A percentile compares a stretch with the other conserved stretches of the same genome.
These are phyloP conservation scores for Cladosporium sp. DNA, from an alignment of 2,329 filamentous ascomycete species.

Conservation along the genomic window DNA sequence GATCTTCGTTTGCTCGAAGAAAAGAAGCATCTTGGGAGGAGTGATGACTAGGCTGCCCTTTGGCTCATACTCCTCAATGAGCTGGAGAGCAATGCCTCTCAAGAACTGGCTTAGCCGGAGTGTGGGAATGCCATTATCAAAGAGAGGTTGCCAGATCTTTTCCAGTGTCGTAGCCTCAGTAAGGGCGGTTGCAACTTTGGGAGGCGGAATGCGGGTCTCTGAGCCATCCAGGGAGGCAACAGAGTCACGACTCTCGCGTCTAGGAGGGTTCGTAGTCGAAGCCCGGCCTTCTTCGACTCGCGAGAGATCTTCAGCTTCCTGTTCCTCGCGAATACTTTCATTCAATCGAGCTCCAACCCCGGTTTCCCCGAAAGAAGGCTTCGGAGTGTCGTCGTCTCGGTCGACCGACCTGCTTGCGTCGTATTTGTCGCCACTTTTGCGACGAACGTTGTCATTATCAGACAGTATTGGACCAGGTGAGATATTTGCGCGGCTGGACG, in stretches of 20 bases:
- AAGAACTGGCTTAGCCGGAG: slow-evolving; percentile 65
- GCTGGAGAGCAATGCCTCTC: slow-evolving; percentile 65
- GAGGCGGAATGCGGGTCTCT: background rate
- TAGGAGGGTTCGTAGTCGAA: background rate
- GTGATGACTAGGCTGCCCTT: slow-evolving; percentile 66
- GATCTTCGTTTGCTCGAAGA: slow-evolving; percentile 65
- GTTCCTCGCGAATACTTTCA: slow-evolving; percentile 1
- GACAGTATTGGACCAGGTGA: slow-evolving; percentile 33
- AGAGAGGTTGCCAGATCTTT: slow-evolving; percentile 71
- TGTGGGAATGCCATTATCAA: slow-evolving; percentile 66
- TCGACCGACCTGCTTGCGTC: slow-evolving; percentile 14
- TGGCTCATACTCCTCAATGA: slow-evolving; percentile 67
- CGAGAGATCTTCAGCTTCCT: background rate
- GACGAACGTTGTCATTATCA: slow-evolving; percentile 17
- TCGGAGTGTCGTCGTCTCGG: slow-evolving; percentile 21
- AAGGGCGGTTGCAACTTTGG: background rate
- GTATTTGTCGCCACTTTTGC: slow-evolving; percentile 6
- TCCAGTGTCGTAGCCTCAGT: slow-evolving; percentile 57
- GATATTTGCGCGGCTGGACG: slow-evolving; percentile 22
- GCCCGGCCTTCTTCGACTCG: slow-evolving; percentile 8
- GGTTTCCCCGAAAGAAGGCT: slow-evolving; percentile 5
- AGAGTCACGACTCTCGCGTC: slow-evolving; percentile 6
- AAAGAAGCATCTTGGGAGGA: slow-evolving; percentile 67
- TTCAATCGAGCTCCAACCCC: background rate
- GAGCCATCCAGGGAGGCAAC: background rate